phyloP scores from a whole-genome alignment of 495 filamentous ascomycete species.

The Penicillium cataractarum region DNA sequence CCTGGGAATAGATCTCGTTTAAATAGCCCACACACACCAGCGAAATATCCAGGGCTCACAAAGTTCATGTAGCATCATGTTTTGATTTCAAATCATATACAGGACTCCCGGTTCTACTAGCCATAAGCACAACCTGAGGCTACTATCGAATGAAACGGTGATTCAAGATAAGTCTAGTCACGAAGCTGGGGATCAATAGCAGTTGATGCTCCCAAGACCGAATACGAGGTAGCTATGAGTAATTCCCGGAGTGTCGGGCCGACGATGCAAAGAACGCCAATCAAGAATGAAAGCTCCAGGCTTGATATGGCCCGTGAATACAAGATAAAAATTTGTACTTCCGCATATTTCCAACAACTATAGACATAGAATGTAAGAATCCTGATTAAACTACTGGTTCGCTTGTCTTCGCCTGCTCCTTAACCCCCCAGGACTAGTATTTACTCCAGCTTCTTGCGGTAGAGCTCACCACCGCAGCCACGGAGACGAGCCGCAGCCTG shows the following conservation, averaged over 20 bases:
- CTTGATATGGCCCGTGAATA: neutral
- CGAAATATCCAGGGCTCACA: neutral
- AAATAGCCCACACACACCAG: neutral
- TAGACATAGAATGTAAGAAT: neutral
- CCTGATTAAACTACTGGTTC: neutral
- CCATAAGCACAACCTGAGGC: neutral
- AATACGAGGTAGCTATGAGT: constrained; percentile 9
- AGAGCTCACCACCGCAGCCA: constrained; percentile 76
- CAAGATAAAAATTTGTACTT: neutral
- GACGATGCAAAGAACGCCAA: neutral
- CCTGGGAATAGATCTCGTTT: neutral
- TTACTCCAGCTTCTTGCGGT: constrained; percentile 66
- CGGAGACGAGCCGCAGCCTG: constrained; percentile 84
- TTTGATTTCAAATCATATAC: constrained; percentile 9
- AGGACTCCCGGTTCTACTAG: neutral
- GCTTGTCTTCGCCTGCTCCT: too few relatives aligned
- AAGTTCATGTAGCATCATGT: neutral
- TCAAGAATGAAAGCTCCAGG: neutral
- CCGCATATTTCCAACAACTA: neutral
- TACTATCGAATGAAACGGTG: neutral
- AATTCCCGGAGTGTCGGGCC: constrained; percentile 6
- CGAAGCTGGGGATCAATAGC: too few relatives aligned
- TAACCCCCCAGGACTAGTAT: neutral
- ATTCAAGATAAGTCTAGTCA: neutral
- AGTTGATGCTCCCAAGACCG: neutral